Evolutionary conservation across 1,284 basidiomycete species (phyloP), one percentile per base, ranked within the genome.

Genomic region (Cutaneotrichosporon cavernicola): DNA sequence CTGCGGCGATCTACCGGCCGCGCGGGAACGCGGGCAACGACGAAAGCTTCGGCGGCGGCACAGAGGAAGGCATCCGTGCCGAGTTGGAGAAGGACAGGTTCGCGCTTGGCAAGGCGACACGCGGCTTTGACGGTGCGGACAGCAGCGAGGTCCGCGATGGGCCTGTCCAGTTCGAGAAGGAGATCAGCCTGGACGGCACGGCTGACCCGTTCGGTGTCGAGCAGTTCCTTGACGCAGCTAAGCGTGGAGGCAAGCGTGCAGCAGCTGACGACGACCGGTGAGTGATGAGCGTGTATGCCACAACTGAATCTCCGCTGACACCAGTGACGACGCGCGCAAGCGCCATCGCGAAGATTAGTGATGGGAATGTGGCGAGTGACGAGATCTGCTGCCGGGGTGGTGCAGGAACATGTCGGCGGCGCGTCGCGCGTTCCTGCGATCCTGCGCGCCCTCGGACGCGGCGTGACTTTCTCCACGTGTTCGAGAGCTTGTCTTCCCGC

Each of bases 81-180:
- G 93, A 93, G 32, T 82, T 99, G 75, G 87, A 89, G 73, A 96
- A 97, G 73, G 97, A 99, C 76, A 86, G 97, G 61, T 99, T 99
- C 77, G 89, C 89, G 21, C 83, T 99, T 32, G 97, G 94, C n/a
- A 87, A 87, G 65, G 88, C 91, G 11, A 80, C 79, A 43, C 84
- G 85, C 62, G 93, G 92, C 13, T 99, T 99, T 74, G 91, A 95
- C 77, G 80, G 80, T 58, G 77, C 78, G n/a, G 76, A 77, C 36
- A 88, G 90, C 5, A 84, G 84, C 60, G 89, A 91, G 46, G 84
- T 90, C 40, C 83, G 89, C 66, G 89, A 92, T 70, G 92, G 97
- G 0, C 97, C 97, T n/a, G 97, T 99, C 36, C 93, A 97, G 77
- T 99, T 99, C 75, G 97, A 99, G 83, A 97, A 97, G 83, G 97